Evolutionary conservation across 768 basidiomycete species (phyloP).

Genomic region (Gloeopeniophorella convolvens): DNA sequence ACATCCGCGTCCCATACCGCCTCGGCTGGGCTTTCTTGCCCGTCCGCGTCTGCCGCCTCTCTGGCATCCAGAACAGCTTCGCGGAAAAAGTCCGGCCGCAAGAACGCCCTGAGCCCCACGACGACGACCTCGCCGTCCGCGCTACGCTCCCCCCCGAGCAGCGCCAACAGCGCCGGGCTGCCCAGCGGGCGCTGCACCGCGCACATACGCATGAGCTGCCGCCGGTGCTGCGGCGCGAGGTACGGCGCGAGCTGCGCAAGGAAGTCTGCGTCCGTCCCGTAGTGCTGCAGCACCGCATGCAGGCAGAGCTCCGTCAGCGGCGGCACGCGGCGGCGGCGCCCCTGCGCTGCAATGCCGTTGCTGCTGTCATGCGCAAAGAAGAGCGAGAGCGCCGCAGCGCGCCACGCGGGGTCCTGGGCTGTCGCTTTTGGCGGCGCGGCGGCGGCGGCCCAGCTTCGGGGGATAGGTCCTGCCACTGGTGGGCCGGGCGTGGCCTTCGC

Average conservation of each 20-base stretch:
- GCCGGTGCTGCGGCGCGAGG: constrained; percentile 54
- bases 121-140: constrained; percentile 60
- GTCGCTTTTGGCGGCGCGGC: constrained; percentile 25
- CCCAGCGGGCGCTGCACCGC: constrained; percentile 54
- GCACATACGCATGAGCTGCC: constrained; percentile 49
- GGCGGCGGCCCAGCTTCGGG: constrained; percentile 49
- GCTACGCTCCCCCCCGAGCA: constrained; percentile 46
- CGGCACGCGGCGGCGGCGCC: constrained; percentile 32
- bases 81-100: constrained; percentile 40
- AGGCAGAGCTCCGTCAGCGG: constrained; percentile 55
- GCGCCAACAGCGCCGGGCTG: constrained; percentile 40
- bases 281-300: constrained; percentile 37
- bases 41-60: not conserved
- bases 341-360: constrained; percentile 12
- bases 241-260: constrained; percentile 41
- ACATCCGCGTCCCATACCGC: constrained; percentile 9
- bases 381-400: constrained; percentile 49
- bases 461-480: constrained; percentile 28
- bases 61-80: no score
- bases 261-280: constrained; percentile 31
- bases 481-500: not conserved
- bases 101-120: constrained; percentile 44
- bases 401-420: constrained; percentile 38
- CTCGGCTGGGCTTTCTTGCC: not conserved
- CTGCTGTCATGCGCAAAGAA: constrained; percentile 33